Evolutionary conservation across 1,284 basidiomycete genomes (phyloP).

Genomic region (Rhodotorula sp.): DNA sequence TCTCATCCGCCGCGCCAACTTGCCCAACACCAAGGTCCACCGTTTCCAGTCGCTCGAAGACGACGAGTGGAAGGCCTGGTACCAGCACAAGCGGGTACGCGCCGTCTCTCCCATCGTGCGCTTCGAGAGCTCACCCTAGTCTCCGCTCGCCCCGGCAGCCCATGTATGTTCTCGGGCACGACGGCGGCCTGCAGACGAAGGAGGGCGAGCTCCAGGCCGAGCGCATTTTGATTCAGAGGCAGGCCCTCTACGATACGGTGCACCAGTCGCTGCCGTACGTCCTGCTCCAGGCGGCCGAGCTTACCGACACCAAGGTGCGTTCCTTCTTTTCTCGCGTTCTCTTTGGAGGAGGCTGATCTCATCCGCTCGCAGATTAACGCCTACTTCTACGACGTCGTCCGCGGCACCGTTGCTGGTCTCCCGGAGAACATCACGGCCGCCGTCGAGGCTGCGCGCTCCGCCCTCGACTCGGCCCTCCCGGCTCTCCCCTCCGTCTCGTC

Average conservation of each 20-base stretch:
- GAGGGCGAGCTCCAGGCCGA: conserved; percentile 44
- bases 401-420: conserved; percentile 27
- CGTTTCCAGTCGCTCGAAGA: conserved; percentile 58
- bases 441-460: conserved; percentile 11
- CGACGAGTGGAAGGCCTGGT: conserved; percentile 58
- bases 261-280: conserved; percentile 59
- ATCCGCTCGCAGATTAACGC: conserved; percentile 22
- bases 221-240: conserved; percentile 57
- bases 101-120: background rate
- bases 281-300: conserved; percentile 60
- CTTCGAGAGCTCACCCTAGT: background rate
- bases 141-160: conserved; percentile 55
- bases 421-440: conserved; percentile 23
- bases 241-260: conserved; percentile 59
- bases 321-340: background rate
- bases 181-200: conserved; percentile 54
- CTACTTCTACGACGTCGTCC: conserved; percentile 38
- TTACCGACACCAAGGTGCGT: conserved; percentile 65
- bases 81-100: conserved; percentile 54
- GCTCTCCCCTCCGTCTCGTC: conserved; percentile 11
- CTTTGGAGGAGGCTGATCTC: background rate
- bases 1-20: conserved; percentile 59
- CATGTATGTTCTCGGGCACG: conserved; percentile 66
- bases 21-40: conserved; percentile 55
- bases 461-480: conserved; percentile 22